These are phyloP conservation scores for Rhynchospora breviuscula DNA, from an alignment of 176 grass and related monocot genomes.

Conservation along the genomic window DNA sequence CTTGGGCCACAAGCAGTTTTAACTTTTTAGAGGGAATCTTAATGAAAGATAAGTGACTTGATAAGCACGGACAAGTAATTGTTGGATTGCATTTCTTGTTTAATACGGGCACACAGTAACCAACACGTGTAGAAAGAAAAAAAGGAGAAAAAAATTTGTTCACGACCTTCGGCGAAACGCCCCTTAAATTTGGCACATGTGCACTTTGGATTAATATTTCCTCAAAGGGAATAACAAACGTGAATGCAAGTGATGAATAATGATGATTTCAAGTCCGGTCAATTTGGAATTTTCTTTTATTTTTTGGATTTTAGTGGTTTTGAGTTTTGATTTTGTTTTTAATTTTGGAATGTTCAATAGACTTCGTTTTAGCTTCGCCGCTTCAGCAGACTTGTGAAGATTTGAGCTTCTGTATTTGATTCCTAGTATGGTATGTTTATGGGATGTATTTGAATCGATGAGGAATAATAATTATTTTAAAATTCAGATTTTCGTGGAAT, in stretches of 20 bases:
- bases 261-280: neutral
- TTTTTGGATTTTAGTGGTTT: neutral
- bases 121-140: constrained; percentile 11
- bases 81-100: neutral
- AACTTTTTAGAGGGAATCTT: neutral
- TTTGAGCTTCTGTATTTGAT: neutral
- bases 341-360: neutral
- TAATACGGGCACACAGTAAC: neutral
- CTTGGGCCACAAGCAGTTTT: neutral
- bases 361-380: neutral
- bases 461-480: too few relatives aligned
- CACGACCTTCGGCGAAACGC: neutral
- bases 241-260: neutral
- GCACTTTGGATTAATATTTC: neutral
- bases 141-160: neutral
- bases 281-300: neutral
- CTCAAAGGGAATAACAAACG: neutral
- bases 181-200: neutral
- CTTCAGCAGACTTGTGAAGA: neutral
- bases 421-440: neutral
- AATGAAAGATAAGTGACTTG: neutral
- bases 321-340: neutral
- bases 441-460: too few relatives aligned
- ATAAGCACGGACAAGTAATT: neutral
- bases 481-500: too few relatives aligned